Base-by-base conservation (phyloP, 2,329 filamentous ascomycete species). In the Fusarium beomiforme region DNA sequence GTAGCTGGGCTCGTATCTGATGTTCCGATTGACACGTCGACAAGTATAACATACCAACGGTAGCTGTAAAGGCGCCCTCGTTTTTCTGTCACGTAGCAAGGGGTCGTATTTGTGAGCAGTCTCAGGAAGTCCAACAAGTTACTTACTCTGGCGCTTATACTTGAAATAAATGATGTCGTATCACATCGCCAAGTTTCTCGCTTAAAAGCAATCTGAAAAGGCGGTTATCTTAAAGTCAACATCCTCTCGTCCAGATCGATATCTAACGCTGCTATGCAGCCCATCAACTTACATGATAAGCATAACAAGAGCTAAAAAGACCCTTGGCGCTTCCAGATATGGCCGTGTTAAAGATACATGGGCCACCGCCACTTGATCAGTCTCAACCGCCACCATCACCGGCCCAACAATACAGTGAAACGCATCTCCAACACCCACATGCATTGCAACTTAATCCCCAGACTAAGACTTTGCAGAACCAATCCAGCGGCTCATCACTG, bases 401-500 rank as follows among this genome's bases (percentile, higher is more conserved):
- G 46, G 49, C 50, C 56, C 51, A 64, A 55, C 57, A 63, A 60
- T 21, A 64, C 23, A 41, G 23, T 75, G 72, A 75, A 75, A 76
- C 71, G 42, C 55, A 62, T 54, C 36, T 70, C 58, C 63, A 63
- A 74, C 57, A 62, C 49, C 70, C 58, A 67, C 55, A 54, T 55
- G 65, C 61, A 67, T 46, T 66, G 49, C 47, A 44, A 69, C 60
- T 63, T 56, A 47, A 67, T 62, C 33, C 51, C 59, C 59, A 67
- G 46, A 60, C 59, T 54, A 69, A 59, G 51, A 51, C 19, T 34
- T 42, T 29, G 36, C 46, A 71, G 47, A 53, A 42, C 74, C 74
- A 76, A 76, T 76, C 70, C 67, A 49, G 59, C 50, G 43, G 58
- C 59, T 54, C 43, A 46, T 70, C 63, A 71, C 67, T 64, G 68